A percentile compares a stretch with the other conserved stretches of the same genome.
phyloP scores from a whole-genome alignment of 2,329 filamentous ascomycete species.

The Penicillium sp. region DNA sequence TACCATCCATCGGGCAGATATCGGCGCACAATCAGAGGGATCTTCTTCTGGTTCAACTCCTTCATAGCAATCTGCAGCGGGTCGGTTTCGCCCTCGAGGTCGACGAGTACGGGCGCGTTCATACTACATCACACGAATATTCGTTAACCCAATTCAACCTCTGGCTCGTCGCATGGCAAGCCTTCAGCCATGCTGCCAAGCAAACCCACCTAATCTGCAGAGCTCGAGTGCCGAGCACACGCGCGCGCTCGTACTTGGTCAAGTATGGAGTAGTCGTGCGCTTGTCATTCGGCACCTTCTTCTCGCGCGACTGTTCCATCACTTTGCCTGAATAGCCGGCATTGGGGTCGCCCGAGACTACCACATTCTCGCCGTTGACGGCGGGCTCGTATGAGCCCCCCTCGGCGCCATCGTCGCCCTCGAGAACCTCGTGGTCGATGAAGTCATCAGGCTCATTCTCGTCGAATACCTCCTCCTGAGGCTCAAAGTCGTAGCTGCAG shows the following conservation, averaged over 20 bases:
- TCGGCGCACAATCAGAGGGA: slow-evolving; percentile 88
- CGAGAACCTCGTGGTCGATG: slow-evolving; percentile 57
- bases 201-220: slow-evolving; percentile 83
- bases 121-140: slow-evolving; percentile 61
- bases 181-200: slow-evolving; percentile 53
- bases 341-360: slow-evolving; percentile 55
- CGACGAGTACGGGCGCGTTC: slow-evolving; percentile 95
- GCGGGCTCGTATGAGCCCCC: slow-evolving; percentile 39
- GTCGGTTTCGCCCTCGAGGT: slow-evolving; percentile 96
- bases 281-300: slow-evolving; percentile 87
- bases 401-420: slow-evolving; percentile 57
- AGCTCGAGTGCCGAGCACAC: slow-evolving; percentile 89
- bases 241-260: slow-evolving; percentile 97
- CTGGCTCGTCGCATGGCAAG: not conserved
- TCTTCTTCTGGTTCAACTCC: slow-evolving; percentile 97
- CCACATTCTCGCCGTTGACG: slow-evolving; percentile 44
- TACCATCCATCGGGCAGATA: slow-evolving; percentile 97
- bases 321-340: slow-evolving; percentile 54
- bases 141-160: slow-evolving; percentile 16
- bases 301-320: slow-evolving; percentile 65
- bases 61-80: slow-evolving; percentile 97
- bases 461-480: slow-evolving; percentile 66
- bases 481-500: slow-evolving; percentile 53
- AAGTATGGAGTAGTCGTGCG: slow-evolving; percentile 95
- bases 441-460: slow-evolving; percentile 66